Conservation (phyloP, 495 filamentous ascomycete genomes). For the Parathielavia hyrcaniae region DNA sequence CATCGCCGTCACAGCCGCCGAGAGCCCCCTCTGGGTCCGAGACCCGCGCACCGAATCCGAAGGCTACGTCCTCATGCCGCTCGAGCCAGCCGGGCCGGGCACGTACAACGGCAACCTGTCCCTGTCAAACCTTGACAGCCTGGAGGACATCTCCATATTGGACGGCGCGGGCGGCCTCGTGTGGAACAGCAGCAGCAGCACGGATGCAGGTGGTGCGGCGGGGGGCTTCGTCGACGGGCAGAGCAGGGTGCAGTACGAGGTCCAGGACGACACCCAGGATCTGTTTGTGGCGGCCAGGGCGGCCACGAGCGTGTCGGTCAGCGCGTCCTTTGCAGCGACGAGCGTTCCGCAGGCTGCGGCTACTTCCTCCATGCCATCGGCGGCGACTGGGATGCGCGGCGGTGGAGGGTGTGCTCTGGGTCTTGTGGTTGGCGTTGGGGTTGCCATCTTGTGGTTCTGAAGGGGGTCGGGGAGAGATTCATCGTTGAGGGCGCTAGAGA, state of each 20-base stretch:
- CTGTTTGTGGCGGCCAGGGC: slow-evolving; percentile 8
- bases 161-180: not conserved
- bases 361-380: not conserved
- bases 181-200: not conserved
- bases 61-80: slow-evolving; percentile 3
- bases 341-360: slow-evolving; percentile 1
- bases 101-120: slow-evolving; percentile 2
- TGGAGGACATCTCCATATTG: not conserved
- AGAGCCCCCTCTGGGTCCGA: slow-evolving; percentile 1
- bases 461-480: not conserved
- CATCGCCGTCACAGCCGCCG: not conserved
- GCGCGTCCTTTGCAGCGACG: slow-evolving; percentile 3
- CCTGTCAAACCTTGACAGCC: not conserved
- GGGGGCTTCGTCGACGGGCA: not conserved
- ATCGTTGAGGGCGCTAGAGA: no score
- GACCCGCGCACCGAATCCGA: not conserved
- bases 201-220: no score
- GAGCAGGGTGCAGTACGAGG: not conserved
- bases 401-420: not conserved
- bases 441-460: not conserved
- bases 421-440: not conserved
- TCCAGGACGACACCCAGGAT: slow-evolving; percentile 5
- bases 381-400: not conserved
- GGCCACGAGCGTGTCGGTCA: slow-evolving; percentile 2
- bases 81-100: not conserved